These are phyloP conservation scores for Ceratocystiopsis minuta DNA, from an alignment of 2,329 filamentous ascomycete genomes.

Conservation along the genomic window DNA sequence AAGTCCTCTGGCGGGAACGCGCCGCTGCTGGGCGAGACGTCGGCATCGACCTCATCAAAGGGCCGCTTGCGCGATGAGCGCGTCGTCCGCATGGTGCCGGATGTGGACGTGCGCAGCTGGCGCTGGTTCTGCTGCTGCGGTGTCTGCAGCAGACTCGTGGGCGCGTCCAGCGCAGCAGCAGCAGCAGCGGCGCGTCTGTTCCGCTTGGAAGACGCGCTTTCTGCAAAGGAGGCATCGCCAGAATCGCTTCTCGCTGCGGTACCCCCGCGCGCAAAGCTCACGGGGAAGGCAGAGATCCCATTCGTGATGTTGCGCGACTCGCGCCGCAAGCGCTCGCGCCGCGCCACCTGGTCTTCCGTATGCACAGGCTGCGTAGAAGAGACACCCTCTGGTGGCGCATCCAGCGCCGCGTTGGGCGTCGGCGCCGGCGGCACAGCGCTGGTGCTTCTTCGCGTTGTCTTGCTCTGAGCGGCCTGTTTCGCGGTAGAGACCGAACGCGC, in stretches of 20 bases:
- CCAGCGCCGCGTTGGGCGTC: background rate
- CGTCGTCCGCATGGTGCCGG: slow-evolving; percentile 23
- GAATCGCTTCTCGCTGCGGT: background rate
- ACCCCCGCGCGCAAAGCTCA: slow-evolving; percentile 21
- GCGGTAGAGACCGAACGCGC: slow-evolving; percentile 3
- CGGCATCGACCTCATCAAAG: slow-evolving; percentile 35
- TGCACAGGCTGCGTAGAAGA: slow-evolving; percentile 12
- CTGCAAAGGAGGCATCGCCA: background rate
- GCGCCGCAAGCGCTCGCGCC: slow-evolving; percentile 9
- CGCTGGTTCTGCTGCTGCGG: slow-evolving; percentile 4
- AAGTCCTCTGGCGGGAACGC: slow-evolving; percentile 20
- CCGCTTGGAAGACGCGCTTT: background rate
- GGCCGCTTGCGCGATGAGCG: slow-evolving; percentile 33
- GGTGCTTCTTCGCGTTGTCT: background rate
- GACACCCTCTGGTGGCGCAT: background rate
- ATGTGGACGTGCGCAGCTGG: slow-evolving; percentile 13
- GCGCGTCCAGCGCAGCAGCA: background rate
- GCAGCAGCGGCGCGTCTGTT: slow-evolving; percentile 4
- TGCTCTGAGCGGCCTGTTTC: slow-evolving; percentile 5
- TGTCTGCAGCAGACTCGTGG: slow-evolving; percentile 2
- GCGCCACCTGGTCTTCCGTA: slow-evolving; percentile 10
- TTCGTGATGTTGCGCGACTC: slow-evolving; percentile 18
- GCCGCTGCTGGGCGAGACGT: slow-evolving; percentile 32
- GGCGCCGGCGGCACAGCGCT: background rate
- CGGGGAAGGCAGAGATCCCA: slow-evolving; percentile 13